These are phyloP conservation scores for Penicillium simplicissimum DNA, from an alignment of 495 filamentous ascomycete genomes.

Conservation along the genomic window DNA sequence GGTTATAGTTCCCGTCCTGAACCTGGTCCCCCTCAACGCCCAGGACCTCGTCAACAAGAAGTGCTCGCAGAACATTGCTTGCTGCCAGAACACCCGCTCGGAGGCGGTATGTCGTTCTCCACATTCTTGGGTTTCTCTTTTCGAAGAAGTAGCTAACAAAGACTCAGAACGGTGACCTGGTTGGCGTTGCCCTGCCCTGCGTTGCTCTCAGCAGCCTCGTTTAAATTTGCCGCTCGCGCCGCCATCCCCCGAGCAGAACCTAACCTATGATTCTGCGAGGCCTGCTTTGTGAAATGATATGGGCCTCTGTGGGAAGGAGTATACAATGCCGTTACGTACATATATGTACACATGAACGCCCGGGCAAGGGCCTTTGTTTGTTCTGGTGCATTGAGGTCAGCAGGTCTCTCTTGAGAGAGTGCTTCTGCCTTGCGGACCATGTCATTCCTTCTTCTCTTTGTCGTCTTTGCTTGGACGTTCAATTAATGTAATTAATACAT, in stretches of 20 bases:
- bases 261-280: background rate
- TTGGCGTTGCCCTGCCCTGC: constrained; percentile 49
- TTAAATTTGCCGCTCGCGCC: constrained; percentile 26
- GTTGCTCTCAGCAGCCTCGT: constrained; percentile 43
- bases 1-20: constrained; percentile 15
- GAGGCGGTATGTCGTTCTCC: constrained; percentile 27
- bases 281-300: constrained; percentile 4
- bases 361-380: constrained; percentile 11
- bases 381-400: constrained; percentile 7
- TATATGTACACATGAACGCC: constrained; percentile 17
- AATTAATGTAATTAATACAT: constrained; percentile 19
- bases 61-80: constrained; percentile 52
- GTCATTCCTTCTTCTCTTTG: constrained; percentile 27
- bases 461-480: constrained; percentile 8
- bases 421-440: background rate
- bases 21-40: constrained; percentile 34
- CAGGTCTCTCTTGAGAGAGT: background rate
- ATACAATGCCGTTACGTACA: constrained; percentile 12
- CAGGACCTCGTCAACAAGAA: constrained; percentile 40
- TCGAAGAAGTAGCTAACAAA: background rate
- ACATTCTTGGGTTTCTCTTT: background rate
- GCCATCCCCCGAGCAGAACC: constrained; percentile 1
- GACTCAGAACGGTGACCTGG: constrained; percentile 32
- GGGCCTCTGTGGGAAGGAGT: constrained; percentile 2
- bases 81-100: constrained; percentile 43